These are phyloP conservation scores for Rickenella mellea DNA, from an alignment of 768 basidiomycete genomes.

Conservation along the genomic window DNA sequence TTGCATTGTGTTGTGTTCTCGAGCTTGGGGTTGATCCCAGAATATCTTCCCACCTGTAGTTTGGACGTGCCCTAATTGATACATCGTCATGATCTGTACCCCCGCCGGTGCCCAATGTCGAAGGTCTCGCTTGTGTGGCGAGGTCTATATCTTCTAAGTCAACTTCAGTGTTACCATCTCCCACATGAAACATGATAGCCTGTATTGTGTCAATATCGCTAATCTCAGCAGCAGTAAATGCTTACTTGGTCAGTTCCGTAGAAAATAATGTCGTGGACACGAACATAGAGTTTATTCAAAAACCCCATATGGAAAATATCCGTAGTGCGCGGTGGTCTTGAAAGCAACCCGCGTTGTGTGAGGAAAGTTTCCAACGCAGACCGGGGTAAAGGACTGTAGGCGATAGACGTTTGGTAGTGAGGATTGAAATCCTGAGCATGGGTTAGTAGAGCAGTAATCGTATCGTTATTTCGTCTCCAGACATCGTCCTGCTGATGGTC, in stretches of 20 bases:
- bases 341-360: slow-evolving; percentile 47
- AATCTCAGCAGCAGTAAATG: slow-evolving; percentile 1
- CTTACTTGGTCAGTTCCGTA: slow-evolving; percentile 41
- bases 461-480: slow-evolving; percentile 60
- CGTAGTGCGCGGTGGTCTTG: slow-evolving; percentile 29
- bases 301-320: slow-evolving; percentile 56
- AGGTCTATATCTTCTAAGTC: slow-evolving; percentile 59
- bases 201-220: slow-evolving; percentile 17
- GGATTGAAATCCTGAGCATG: slow-evolving; percentile 61
- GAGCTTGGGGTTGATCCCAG: too few relatives aligned
- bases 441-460: slow-evolving; percentile 37
- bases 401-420: slow-evolving; percentile 61
- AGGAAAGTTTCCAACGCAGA: slow-evolving; percentile 57
- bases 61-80: slow-evolving; percentile 48
- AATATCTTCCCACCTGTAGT: slow-evolving; percentile 65
- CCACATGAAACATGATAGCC: slow-evolving; percentile 59
- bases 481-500: slow-evolving; percentile 50
- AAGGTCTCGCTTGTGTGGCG: slow-evolving; percentile 37
- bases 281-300: slow-evolving; percentile 63
- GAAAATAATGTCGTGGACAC: slow-evolving; percentile 61
- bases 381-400: slow-evolving; percentile 60
- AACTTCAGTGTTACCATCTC: slow-evolving; percentile 36
- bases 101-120: slow-evolving; percentile 56
- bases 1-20: too few relatives aligned
- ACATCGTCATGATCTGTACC: slow-evolving; percentile 64